Evolutionary conservation across 2,329 filamentous ascomycete species (phyloP).

Genomic region (Fusarium chlamydosporum): DNA sequence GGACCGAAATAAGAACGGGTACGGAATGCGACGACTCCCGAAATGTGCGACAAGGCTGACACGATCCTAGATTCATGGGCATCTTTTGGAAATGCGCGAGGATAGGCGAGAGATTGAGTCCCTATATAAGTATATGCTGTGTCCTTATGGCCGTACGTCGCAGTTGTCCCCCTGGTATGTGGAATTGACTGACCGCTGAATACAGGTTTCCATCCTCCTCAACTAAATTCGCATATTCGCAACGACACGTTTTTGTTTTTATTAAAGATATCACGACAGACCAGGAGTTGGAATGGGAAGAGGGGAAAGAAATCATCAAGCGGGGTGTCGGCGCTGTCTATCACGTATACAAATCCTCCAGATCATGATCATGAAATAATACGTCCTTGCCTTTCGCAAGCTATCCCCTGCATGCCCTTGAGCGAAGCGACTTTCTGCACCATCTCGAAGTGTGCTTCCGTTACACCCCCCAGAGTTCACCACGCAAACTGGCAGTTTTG

Average conservation of each 20-base stretch:
- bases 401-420: constrained; percentile 3
- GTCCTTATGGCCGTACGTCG: constrained; percentile 87
- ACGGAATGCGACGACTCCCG: constrained; percentile 51
- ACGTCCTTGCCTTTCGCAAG: constrained; percentile 15
- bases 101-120: constrained; percentile 92
- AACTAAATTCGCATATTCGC: constrained; percentile 53
- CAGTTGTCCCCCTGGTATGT: not conserved
- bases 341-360: constrained; percentile 25
- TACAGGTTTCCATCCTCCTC: constrained; percentile 56
- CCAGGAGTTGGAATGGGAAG: constrained; percentile 38
- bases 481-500: constrained; percentile 10
- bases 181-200: constrained; percentile 8
- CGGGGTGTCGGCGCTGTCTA: constrained; percentile 24
- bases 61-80: constrained; percentile 73
- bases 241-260: constrained; percentile 36
- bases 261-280: constrained; percentile 43
- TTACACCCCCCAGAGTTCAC: constrained; percentile 13
- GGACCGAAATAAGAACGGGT: constrained; percentile 94
- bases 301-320: constrained; percentile 12
- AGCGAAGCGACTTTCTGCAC: constrained; percentile 3
- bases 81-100: constrained; percentile 97
- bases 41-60: constrained; percentile 29
- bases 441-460: constrained; percentile 28
- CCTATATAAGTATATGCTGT: constrained; percentile 95
- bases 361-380: constrained; percentile 31